These are phyloP conservation scores for Friedmanniomyces simplex DNA, from an alignment of 495 filamentous ascomycete species.

Conservation along the genomic window DNA sequence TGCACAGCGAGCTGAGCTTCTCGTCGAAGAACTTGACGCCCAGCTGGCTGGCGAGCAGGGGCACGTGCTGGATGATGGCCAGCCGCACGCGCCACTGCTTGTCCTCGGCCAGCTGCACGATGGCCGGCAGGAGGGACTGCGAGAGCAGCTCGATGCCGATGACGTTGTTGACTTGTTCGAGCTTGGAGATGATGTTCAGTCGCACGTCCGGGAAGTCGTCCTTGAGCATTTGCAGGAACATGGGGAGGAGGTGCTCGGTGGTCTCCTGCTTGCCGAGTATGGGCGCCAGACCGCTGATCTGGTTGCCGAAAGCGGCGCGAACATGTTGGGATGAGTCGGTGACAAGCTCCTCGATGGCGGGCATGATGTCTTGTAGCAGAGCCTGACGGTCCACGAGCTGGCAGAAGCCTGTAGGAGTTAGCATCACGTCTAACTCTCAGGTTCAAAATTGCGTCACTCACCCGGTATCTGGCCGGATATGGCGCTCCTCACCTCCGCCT, in stretches of 20 bases:
- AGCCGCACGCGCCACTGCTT: slow-evolving; percentile 99
- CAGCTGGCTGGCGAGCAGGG: slow-evolving; percentile 86
- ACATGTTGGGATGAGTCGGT: slow-evolving; percentile 95
- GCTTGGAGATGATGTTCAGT: slow-evolving; percentile 95
- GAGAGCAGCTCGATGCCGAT: slow-evolving; percentile 96
- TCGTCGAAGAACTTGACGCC: slow-evolving; percentile 98
- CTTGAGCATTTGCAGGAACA: slow-evolving; percentile 99
- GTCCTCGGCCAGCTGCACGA: slow-evolving; percentile 93
- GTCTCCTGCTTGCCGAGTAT: slow-evolving; percentile 98
- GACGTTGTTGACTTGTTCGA: slow-evolving; percentile 96
- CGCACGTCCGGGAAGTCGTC: slow-evolving; percentile 98
- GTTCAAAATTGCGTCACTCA: slow-evolving; percentile 30
- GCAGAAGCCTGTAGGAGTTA: slow-evolving; percentile 65
- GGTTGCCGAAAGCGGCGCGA: slow-evolving; percentile 85
- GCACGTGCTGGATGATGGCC: slow-evolving; percentile 98
- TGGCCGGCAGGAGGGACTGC: slow-evolving; percentile 93
- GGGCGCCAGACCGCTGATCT: slow-evolving; percentile 92
- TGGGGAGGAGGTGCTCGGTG: slow-evolving; percentile 89
- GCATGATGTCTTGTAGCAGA: slow-evolving; percentile 94
- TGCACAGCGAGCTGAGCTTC: slow-evolving; percentile 87
- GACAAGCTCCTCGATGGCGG: slow-evolving; percentile 87
- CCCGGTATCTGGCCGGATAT: slow-evolving; percentile 95
- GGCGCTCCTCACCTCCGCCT: slow-evolving; percentile 94
- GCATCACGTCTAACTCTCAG: neutral
- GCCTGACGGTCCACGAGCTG: slow-evolving; percentile 72